These are phyloP conservation scores for Ogataea kodamae DNA, from an alignment of 805 yeast species.

Conservation along the genomic window DNA sequence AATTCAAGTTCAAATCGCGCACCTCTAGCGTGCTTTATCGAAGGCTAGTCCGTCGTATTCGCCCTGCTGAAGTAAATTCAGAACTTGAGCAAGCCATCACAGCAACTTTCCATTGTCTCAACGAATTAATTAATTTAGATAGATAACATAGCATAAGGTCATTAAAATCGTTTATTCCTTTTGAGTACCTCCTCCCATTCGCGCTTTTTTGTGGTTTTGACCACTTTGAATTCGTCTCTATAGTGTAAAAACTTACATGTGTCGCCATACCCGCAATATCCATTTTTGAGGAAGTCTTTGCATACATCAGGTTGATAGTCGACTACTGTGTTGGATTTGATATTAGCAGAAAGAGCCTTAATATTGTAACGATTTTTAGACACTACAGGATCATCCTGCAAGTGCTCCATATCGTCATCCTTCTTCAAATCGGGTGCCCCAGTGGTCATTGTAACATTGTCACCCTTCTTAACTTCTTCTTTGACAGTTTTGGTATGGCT, in stretches of 20 bases:
- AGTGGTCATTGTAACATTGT: not conserved
- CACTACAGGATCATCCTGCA: not conserved
- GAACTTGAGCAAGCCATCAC: conserved; percentile 1
- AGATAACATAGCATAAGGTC: conserved; percentile 2
- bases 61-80: not conserved
- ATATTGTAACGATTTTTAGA: conserved; percentile 4
- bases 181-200: conserved; percentile 62
- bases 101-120: conserved; percentile 14
- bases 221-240: conserved; percentile 75
- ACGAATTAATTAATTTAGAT: conserved; percentile 4
- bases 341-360: conserved; percentile 38
- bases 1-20: conserved; percentile 8
- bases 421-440: conserved; percentile 23
- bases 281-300: conserved; percentile 86
- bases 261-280: conserved; percentile 96
- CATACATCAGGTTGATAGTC: conserved; percentile 95
- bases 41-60: conserved; percentile 13
- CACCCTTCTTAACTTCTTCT: not conserved
- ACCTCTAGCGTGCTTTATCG: conserved; percentile 13
- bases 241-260: conserved; percentile 92
- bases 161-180: conserved; percentile 24
- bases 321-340: conserved; percentile 63
- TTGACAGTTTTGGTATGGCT: not conserved
- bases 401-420: conserved; percentile 28
- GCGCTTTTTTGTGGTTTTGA: conserved; percentile 30